phyloP scores from a whole-genome alignment of 768 basidiomycete genomes.

The Rhizopogon rudus region DNA sequence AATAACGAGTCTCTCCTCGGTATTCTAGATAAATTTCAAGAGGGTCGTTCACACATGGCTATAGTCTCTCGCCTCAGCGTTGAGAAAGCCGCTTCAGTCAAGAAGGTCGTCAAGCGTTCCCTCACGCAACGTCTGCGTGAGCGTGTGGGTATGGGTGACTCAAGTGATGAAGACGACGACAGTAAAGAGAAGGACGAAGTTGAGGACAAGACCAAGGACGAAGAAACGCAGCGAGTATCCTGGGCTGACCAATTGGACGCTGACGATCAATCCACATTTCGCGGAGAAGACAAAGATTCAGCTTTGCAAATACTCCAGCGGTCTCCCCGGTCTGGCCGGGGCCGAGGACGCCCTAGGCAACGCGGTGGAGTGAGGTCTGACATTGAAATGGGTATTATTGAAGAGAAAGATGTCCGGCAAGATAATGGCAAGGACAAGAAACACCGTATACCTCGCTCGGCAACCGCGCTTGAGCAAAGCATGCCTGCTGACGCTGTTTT shows the following conservation, averaged over 20 bases:
- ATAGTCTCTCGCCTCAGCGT: constrained; percentile 76
- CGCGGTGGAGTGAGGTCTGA: constrained; percentile 15
- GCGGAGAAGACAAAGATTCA: constrained; percentile 16
- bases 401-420: constrained; percentile 2
- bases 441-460: constrained; percentile 22
- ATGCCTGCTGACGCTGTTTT: constrained; percentile 89
- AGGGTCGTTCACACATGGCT: constrained; percentile 89
- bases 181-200: constrained; percentile 15
- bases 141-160: constrained; percentile 69
- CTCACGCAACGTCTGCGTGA: constrained; percentile 74
- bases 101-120: constrained; percentile 77
- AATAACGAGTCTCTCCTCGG: constrained; percentile 81
- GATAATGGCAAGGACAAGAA: constrained; percentile 16
- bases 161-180: constrained; percentile 38
- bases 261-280: constrained; percentile 27
- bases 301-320: constrained; percentile 11
- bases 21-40: constrained; percentile 85
- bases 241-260: constrained; percentile 27
- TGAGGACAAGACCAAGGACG: constrained; percentile 14
- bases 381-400: constrained; percentile 16
- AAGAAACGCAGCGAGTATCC: constrained; percentile 22
- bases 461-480: constrained; percentile 64
- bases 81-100: constrained; percentile 73
- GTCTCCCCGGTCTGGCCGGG: constrained; percentile 8
- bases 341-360: constrained; percentile 8